Evolutionary conservation across 176 grass and related monocot species (phyloP), one percentile per base, ranked within the genome.

Genomic region (Carex parvula): DNA sequence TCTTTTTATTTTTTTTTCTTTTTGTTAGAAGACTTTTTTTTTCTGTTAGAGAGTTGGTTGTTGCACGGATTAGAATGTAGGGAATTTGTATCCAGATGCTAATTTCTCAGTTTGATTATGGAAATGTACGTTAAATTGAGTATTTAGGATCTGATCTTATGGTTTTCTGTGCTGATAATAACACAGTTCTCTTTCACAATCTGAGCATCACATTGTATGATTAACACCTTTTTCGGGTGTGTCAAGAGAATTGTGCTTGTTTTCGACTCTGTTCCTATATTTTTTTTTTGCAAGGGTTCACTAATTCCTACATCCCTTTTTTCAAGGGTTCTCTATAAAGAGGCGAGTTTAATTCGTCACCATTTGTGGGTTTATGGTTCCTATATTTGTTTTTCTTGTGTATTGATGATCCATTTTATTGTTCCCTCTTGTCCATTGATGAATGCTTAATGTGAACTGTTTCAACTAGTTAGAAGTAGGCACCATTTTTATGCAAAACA

Each of bases 41-140:
- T 60, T 20, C 46, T 60, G 24, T 60, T 61, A 59, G 77, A 21
- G 14, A 0, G 46, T 41, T 22, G 15, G 5, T 81, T 64, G 35
- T 81, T 74, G 44, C 24, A 62, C 2, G 18, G 8, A 22, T 62
- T 53, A 53, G 44, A 26, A 54, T 54, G 44, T 54, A 53, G 21
- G 50, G 22, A 76, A 77, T 77, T 77, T 54, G 73, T 56, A 77
- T 77, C 50, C 24, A 55, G 73, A 77, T 77, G 73, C 73, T 77
- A 55, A 77, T 32, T 33, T 77, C 24, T 56, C 50, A 33, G 73
- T 56, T 77, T 16, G 17, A 17, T 77, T 56, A 77, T 56, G 50
- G 5, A 56, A 77, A 77, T 56, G 8, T 42, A 42, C n/a, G 68
- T 44, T 42, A 70, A 70, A 70, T 53, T 29, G 73, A 56, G 73